phyloP scores from a whole-genome alignment of 2,329 filamentous ascomycete genomes.

The Myriosclerotinia scirpicola region DNA sequence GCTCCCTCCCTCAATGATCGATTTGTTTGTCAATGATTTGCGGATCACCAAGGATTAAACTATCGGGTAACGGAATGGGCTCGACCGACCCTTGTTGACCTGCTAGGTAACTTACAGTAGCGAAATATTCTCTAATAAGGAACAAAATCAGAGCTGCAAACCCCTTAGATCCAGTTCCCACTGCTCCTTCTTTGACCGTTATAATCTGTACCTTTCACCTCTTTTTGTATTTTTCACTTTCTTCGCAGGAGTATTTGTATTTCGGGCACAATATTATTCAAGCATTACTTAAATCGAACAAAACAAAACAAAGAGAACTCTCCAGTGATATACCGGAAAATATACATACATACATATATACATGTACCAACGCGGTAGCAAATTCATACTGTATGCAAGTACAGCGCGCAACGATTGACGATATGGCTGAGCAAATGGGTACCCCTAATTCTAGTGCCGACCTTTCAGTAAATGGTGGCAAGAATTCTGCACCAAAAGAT shows the following conservation, averaged over 20 bases:
- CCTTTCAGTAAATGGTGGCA: conserved; percentile 38
- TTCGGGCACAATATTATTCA: conserved; percentile 10
- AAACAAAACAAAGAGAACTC: conserved; percentile 14
- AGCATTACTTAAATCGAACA: background rate
- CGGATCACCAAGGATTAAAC: conserved; percentile 16
- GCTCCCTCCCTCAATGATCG: conserved; percentile 11
- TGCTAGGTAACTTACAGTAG: background rate
- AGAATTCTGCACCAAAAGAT: conserved; percentile 60
- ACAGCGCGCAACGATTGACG: conserved; percentile 8
- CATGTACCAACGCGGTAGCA: conserved; percentile 3
- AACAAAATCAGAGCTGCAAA: conserved; percentile 22
- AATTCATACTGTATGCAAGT: conserved; percentile 12
- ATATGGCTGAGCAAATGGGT: conserved; percentile 41
- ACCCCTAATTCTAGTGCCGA: conserved; percentile 41
- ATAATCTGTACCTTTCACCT: conserved; percentile 6
- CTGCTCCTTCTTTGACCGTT: background rate
- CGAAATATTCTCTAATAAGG: conserved; percentile 24
- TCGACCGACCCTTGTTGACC: conserved; percentile 20
- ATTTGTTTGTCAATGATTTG: background rate
- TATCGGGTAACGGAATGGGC: conserved; percentile 17
- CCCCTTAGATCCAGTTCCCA: conserved; percentile 21
- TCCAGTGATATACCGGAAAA: background rate
- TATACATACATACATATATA: background rate
- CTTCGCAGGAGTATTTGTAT: conserved; percentile 20
- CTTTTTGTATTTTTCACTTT: conserved; percentile 9